Percentiles rank a stretch among this genome's conserved stretches.
phyloP scores from a whole-genome alignment of 2,329 filamentous ascomycete species.

The Nannizzia gypsea region DNA sequence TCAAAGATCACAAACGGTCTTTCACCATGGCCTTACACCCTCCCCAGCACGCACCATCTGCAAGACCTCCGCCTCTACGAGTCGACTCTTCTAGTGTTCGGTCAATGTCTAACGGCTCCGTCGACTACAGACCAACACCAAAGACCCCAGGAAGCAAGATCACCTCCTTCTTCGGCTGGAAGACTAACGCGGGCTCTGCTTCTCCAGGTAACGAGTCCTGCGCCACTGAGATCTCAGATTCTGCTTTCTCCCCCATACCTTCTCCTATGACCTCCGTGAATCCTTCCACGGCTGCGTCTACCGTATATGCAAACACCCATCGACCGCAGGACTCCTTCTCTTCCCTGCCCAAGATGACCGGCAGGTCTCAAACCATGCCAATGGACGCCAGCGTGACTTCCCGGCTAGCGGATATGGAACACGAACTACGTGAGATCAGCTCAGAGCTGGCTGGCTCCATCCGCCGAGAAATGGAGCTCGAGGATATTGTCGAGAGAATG shows the following conservation, averaged over 20 bases:
- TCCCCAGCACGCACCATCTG: conserved; percentile 17
- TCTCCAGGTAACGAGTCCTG: conserved; percentile 47
- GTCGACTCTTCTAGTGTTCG: conserved; percentile 28
- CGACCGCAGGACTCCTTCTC: conserved; percentile 27
- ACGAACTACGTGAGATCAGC: conserved; percentile 87
- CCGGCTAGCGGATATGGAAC: conserved; percentile 78
- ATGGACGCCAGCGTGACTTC: conserved; percentile 37
- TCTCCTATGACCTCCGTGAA: conserved; percentile 45
- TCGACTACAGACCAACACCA: conserved; percentile 29
- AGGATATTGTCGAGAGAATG: conserved; percentile 80
- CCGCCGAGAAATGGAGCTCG: conserved; percentile 86
- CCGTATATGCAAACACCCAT: conserved; percentile 8
- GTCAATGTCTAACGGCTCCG: conserved; percentile 24
- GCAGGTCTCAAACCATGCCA: conserved; percentile 34
- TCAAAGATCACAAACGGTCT: conserved; percentile 23
- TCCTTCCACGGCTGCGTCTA: conserved; percentile 17
- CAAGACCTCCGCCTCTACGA: conserved; percentile 33
- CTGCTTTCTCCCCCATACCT: conserved; percentile 46
- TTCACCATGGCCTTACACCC: conserved; percentile 37
- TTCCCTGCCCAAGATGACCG: conserved; percentile 28
- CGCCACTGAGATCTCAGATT: conserved; percentile 52
- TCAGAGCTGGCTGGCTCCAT: conserved; percentile 87
- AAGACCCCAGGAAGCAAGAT: conserved; percentile 47
- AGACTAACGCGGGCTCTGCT: conserved; percentile 42
- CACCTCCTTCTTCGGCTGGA: conserved; percentile 58